These are phyloP conservation scores for Russula ochroleuca DNA, from an alignment of 768 basidiomycete species.

Conservation along the genomic window DNA sequence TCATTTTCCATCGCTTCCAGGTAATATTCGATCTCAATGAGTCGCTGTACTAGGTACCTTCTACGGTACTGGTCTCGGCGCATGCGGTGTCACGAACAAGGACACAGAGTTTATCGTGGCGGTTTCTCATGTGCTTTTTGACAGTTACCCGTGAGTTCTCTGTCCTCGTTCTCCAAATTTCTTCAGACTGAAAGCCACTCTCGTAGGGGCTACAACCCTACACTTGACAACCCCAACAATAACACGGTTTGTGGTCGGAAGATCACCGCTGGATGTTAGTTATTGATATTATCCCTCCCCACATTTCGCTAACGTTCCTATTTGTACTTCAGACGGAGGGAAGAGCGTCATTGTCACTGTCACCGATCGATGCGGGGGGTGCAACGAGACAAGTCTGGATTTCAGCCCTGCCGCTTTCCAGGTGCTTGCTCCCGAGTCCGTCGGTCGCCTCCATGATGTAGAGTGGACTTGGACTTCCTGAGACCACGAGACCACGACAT, in stretches of 20 bases:
- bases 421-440: slow-evolving; percentile 40
- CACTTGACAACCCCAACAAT: slow-evolving; percentile 65
- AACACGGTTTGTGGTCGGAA: slow-evolving; percentile 66
- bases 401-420: slow-evolving; percentile 58
- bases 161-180: not conserved
- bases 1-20: slow-evolving; percentile 10
- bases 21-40: slow-evolving; percentile 6
- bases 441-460: slow-evolving; percentile 51
- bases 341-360: slow-evolving; percentile 46
- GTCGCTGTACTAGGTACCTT: slow-evolving; percentile 42
- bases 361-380: slow-evolving; percentile 61
- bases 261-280: slow-evolving; percentile 48
- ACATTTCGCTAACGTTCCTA: slow-evolving; percentile 16
- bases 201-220: slow-evolving; percentile 49
- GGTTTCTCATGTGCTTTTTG: slow-evolving; percentile 52
- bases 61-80: slow-evolving; percentile 56
- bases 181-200: not conserved
- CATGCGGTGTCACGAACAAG: slow-evolving; percentile 56
- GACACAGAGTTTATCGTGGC: slow-evolving; percentile 54
- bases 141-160: slow-evolving; percentile 52
- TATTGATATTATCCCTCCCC: slow-evolving; percentile 3
- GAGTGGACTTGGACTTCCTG: slow-evolving; percentile 51
- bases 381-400: slow-evolving; percentile 51
- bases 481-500: not conserved
- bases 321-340: slow-evolving; percentile 44